Base-by-base conservation (phyloP, 2,329 filamentous ascomycete species). In the Xylariaceae sp. region DNA sequence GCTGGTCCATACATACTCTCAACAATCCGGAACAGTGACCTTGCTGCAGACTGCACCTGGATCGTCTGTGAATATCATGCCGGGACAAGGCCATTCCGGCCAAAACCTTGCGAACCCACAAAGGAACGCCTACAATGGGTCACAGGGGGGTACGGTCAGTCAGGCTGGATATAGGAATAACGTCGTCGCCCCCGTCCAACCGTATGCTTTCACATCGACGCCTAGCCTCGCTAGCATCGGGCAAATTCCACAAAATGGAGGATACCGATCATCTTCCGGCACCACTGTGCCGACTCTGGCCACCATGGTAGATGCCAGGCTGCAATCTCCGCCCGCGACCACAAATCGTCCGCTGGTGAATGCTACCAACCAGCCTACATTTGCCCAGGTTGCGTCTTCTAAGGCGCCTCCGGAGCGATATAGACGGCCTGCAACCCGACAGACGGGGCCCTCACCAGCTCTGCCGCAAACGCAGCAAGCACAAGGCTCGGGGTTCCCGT, bases 371-470 rank as follows among this genome's bases (percentile, higher is more conserved):
- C 70, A 70, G 50, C 72, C 77, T 34, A 74, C 64, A 48, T 80
- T 59, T 64, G 71, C 51, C 55, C 82, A 65, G 62, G 73, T 81
- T 29, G 69, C 73, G 3, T 69, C 77, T 15, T 63, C 69, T 31
- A 88, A 88, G 54, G 70, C 81, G 15, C 80, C 85, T 1, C 86
- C 87, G 1, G 88, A 95, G 59, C 79, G 90, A 43, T 96, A 96
- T 60, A 77, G 88, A 53, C 82, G 88, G 35, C 62, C 73, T 43
- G 71, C 71, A 39, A 69, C 74, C 41, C 74, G 76, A 50, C 69
- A 76, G 44, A 63, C 67, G 12, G 78, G 79, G 50, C 72, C 66
- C 48, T 50, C 59, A n/a, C 44, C 52, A 2, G 38, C 56, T 30
- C 46, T 47, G 7, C 45, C 56, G 31, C 63, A 59, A 27, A 51